A percentile compares a stretch with the other conserved stretches of the same genome.
Conservation (phyloP, 768 basidiomycete species). For the Filobasidium floriforme region DNA sequence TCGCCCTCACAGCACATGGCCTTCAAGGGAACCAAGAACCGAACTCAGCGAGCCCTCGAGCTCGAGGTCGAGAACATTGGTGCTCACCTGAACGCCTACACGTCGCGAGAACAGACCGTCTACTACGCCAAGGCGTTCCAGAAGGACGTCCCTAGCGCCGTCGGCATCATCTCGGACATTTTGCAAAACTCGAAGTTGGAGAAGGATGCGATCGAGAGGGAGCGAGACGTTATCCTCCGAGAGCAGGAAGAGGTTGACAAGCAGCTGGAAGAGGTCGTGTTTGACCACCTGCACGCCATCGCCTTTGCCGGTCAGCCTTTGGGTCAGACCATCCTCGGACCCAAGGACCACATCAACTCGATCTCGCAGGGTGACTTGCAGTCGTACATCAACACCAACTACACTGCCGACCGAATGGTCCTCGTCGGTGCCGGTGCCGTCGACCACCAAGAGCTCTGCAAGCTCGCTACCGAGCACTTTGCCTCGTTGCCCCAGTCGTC, state of each 20-base stretch:
- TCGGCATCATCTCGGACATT: slow-evolving; percentile 97
- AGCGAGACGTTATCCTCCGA: slow-evolving; percentile 89
- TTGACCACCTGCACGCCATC: slow-evolving; percentile 92
- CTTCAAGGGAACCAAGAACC: slow-evolving; percentile 67
- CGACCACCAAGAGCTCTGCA: slow-evolving; percentile 81
- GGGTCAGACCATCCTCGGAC: slow-evolving; percentile 94
- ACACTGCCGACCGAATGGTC: slow-evolving; percentile 97
- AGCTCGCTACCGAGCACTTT: slow-evolving; percentile 91
- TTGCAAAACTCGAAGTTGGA: slow-evolving; percentile 95
- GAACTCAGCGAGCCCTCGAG: slow-evolving; percentile 82
- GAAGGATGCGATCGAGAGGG: slow-evolving; percentile 74
- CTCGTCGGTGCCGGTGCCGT: slow-evolving; percentile 95
- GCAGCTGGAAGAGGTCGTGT: slow-evolving; percentile 95
- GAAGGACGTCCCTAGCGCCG: slow-evolving; percentile 80
- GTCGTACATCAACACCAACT: slow-evolving; percentile 92
- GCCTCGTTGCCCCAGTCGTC: slow-evolving; percentile 75
- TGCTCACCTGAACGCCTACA: slow-evolving; percentile 95
- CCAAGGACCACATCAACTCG: slow-evolving; percentile 89
- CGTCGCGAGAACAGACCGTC: slow-evolving; percentile 96
- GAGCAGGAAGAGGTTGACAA: slow-evolving; percentile 99
- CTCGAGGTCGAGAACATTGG: slow-evolving; percentile 97
- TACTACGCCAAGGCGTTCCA: slow-evolving; percentile 99
- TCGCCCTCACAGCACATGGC: slow-evolving; percentile 34
- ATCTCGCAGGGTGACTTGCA: slow-evolving; percentile 83
- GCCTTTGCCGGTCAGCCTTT: slow-evolving; percentile 96